These are phyloP conservation scores for Fusarium metavorans DNA, from an alignment of 2,329 filamentous ascomycete species.

Conservation along the genomic window DNA sequence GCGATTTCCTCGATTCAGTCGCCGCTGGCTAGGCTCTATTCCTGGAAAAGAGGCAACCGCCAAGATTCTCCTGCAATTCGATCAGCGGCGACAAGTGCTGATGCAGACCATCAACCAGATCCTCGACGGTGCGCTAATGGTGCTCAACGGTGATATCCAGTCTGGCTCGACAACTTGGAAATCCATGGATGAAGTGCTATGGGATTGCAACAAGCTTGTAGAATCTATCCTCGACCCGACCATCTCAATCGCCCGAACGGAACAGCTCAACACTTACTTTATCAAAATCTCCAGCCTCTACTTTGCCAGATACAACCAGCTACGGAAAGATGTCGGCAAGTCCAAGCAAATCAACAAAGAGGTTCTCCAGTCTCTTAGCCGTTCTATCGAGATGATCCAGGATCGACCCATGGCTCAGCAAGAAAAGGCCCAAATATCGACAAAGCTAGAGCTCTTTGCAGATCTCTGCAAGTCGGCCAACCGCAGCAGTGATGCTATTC, in stretches of 20 bases:
- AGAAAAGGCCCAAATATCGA: conserved; percentile 68
- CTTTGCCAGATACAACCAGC: conserved; percentile 70
- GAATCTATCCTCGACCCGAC: conserved; percentile 61
- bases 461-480: conserved; percentile 68
- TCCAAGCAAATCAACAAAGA: conserved; percentile 53
- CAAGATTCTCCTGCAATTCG: conserved; percentile 71
- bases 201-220: conserved; percentile 67
- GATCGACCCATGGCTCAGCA: conserved; percentile 66
- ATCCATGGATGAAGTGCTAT: conserved; percentile 66
- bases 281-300: conserved; percentile 80
- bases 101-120: conserved; percentile 65
- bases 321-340: conserved; percentile 59
- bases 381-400: conserved; percentile 73
- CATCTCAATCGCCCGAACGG: conserved; percentile 44
- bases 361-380: conserved; percentile 68
- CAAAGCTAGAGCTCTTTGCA: conserved; percentile 76
- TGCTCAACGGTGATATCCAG: conserved; percentile 66
- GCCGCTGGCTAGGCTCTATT: conserved; percentile 71
- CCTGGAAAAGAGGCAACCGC: conserved; percentile 63
- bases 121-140: conserved; percentile 70
- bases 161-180: conserved; percentile 64
- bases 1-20: conserved; percentile 69
- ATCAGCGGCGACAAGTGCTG: conserved; percentile 68
- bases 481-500: conserved; percentile 67
- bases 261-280: conserved; percentile 60